These are phyloP conservation scores for Arthrobotrys sphaeroides DNA, from an alignment of 2,329 filamentous ascomycete genomes.

Conservation along the genomic window DNA sequence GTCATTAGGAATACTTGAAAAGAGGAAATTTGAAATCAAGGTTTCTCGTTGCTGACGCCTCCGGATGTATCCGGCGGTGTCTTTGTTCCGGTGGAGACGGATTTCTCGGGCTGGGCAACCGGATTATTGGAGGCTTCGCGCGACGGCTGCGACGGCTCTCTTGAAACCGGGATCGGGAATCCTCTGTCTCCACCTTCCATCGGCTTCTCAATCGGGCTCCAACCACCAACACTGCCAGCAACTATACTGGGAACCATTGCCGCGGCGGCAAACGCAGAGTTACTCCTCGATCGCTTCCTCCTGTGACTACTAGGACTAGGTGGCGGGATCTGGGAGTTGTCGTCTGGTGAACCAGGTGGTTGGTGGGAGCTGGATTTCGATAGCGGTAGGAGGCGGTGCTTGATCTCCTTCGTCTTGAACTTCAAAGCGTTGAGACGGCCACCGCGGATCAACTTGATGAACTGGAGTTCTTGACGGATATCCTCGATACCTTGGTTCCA, in stretches of 20 bases:
- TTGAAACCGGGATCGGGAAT: constrained; percentile 34
- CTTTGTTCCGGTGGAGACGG: constrained; percentile 19
- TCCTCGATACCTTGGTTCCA: constrained; percentile 79
- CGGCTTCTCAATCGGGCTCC: constrained; percentile 57
- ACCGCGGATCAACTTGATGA: constrained; percentile 81
- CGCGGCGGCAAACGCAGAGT: constrained; percentile 67
- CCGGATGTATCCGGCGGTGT: constrained; percentile 37
- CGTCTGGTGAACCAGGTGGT: constrained; percentile 70
- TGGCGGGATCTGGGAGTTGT: constrained; percentile 67
- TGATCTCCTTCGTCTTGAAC: constrained; percentile 67
- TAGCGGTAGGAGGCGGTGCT: constrained; percentile 77
- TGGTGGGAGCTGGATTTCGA: constrained; percentile 71
- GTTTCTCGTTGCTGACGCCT: constrained; percentile 12
- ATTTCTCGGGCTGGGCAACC: constrained; percentile 19
- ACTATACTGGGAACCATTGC: constrained; percentile 58
- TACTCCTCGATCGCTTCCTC: constrained; percentile 74
- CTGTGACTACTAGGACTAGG: constrained; percentile 69
- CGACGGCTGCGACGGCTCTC: constrained; percentile 42
- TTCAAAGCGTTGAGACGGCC: constrained; percentile 82
- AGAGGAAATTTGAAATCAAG: constrained; percentile 15
- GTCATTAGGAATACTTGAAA: neutral
- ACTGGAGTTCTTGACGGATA: constrained; percentile 81
- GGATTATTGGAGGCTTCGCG: constrained; percentile 33
- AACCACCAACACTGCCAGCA: constrained; percentile 58
- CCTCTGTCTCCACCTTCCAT: constrained; percentile 8